These are phyloP conservation scores for Suhomyces anneliseae DNA, from an alignment of 1,139 yeast species.

Conservation along the genomic window DNA sequence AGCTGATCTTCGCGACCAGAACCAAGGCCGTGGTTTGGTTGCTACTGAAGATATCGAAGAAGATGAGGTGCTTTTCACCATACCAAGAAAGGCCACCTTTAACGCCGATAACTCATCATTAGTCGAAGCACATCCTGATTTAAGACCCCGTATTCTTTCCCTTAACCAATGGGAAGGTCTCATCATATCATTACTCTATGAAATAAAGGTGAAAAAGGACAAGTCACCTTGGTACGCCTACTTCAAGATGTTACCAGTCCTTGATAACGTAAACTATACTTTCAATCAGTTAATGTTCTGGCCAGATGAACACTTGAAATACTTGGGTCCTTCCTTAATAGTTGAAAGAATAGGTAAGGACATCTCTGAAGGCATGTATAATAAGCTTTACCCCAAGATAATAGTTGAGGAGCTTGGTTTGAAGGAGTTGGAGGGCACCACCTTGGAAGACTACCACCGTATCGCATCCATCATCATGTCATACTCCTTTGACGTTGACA, in stretches of 20 bases:
- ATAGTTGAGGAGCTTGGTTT: constrained; percentile 26
- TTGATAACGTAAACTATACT: constrained; percentile 26
- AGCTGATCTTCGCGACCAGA: constrained; percentile 53
- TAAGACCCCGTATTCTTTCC: constrained; percentile 34
- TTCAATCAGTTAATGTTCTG: constrained; percentile 82
- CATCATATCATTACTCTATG: constrained; percentile 65
- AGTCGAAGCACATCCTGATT: constrained; percentile 30
- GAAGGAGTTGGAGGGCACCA: constrained; percentile 29
- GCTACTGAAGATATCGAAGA: constrained; percentile 59
- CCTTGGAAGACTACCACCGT: constrained; percentile 60
- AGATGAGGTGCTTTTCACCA: constrained; percentile 64
- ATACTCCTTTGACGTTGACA: constrained; percentile 44
- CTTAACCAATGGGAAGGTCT: constrained; percentile 77
- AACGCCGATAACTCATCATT: constrained; percentile 59
- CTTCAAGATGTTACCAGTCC: constrained; percentile 65
- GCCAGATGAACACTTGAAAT: constrained; percentile 52
- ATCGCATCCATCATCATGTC: constrained; percentile 61
- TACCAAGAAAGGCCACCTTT: constrained; percentile 62
- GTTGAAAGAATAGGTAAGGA: constrained; percentile 68
- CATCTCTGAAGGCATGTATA: constrained; percentile 62
- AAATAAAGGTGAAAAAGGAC: constrained; percentile 40
- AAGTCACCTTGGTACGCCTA: constrained; percentile 68
- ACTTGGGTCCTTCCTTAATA: constrained; percentile 69
- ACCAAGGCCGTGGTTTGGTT: constrained; percentile 78
- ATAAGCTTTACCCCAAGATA: constrained; percentile 25